These are phyloP conservation scores for Colletotrichum gigasporum DNA, from an alignment of 2,329 filamentous ascomycete genomes.

Conservation along the genomic window DNA sequence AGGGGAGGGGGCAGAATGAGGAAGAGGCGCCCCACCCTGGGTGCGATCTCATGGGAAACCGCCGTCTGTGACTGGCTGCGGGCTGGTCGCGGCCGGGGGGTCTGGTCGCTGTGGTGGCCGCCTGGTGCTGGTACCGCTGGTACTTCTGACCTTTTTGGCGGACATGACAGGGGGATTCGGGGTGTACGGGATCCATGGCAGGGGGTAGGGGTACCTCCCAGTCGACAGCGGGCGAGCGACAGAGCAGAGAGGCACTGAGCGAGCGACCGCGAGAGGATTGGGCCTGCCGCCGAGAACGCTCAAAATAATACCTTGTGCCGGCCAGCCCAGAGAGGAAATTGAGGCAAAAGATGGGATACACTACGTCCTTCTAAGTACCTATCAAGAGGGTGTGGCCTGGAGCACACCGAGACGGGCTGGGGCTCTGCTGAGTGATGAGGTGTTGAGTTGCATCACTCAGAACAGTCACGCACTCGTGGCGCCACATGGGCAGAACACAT, in stretches of 20 bases:
- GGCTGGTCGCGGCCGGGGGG: not conserved
- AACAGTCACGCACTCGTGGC: conserved; percentile 12
- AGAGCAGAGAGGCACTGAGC: too few species aligned
- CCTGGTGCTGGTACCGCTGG: conserved; percentile 13
- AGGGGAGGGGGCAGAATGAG: conserved; percentile 15
- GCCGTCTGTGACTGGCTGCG: conserved; percentile 26
- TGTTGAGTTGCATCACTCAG: conserved; percentile 12
- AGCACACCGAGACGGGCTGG: not conserved
- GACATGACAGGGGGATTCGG: conserved; percentile 15
- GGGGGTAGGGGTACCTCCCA: conserved; percentile 5
- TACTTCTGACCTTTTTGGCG: conserved; percentile 18
- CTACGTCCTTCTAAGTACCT: too few species aligned
- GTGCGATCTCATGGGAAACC: conserved; percentile 26
- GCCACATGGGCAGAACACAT: conserved; percentile 22
- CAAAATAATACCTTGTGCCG: not conserved
- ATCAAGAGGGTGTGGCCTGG: not conserved
- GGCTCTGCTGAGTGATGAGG: not conserved
- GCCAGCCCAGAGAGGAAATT: not conserved
- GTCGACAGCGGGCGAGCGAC: not conserved
- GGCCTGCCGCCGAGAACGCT: not conserved
- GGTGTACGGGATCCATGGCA: conserved; percentile 9
- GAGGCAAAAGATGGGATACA: not conserved
- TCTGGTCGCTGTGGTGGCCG: conserved; percentile 11
- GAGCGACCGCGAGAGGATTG: too few species aligned
- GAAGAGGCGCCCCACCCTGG: conserved; percentile 18